These are phyloP conservation scores for Ustilago hordei DNA, from an alignment of 1,284 basidiomycete genomes.

Conservation along the genomic window DNA sequence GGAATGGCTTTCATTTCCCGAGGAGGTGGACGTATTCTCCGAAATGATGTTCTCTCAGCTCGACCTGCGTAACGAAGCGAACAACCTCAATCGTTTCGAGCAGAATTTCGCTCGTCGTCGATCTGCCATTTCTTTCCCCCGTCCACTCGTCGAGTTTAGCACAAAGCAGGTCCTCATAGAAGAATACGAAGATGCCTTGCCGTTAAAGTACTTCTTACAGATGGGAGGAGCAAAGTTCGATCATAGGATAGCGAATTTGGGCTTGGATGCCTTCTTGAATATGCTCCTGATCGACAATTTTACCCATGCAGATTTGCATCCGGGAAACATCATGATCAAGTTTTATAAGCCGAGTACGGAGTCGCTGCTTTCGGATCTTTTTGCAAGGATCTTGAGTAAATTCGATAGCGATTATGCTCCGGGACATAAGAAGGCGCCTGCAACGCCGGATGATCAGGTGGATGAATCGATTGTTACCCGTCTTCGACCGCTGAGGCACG, in stretches of 20 bases:
- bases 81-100: conserved; percentile 88
- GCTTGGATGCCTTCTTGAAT: conserved; percentile 94
- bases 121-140: conserved; percentile 87
- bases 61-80: conserved; percentile 88
- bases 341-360: conserved; percentile 80
- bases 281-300: conserved; percentile 99
- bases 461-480: conserved; percentile 76
- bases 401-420: conserved; percentile 66
- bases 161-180: conserved; percentile 87
- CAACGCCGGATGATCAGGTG: conserved; percentile 73
- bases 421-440: conserved; percentile 46
- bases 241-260: conserved; percentile 87
- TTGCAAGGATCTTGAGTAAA: conserved; percentile 59
- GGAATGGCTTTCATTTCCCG: conserved; percentile 94
- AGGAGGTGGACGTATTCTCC: conserved; percentile 94
- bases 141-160: conserved; percentile 83
- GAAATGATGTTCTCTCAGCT: conserved; percentile 98
- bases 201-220: conserved; percentile 86
- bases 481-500: conserved; percentile 75
- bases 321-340: conserved; percentile 97
- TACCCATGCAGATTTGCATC: conserved; percentile 86
- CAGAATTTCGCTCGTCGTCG: conserved; percentile 81
- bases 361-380: conserved; percentile 58
- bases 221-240: conserved; percentile 89
- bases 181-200: conserved; percentile 91